Conservation (phyloP, 495 filamentous ascomycete species). For the Astrocystis sublimbata region DNA sequence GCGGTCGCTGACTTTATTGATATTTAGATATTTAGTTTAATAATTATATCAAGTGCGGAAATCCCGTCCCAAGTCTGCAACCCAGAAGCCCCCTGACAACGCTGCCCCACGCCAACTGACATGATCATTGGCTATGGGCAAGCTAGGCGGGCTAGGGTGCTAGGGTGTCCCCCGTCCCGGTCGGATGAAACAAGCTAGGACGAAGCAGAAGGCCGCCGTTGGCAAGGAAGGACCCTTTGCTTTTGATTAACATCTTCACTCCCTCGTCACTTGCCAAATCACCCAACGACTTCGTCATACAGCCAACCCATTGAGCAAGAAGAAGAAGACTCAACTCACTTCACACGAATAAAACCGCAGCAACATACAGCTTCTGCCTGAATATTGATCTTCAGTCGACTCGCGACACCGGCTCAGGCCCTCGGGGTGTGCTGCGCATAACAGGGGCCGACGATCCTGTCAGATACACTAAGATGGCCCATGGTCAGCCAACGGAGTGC, state of each 20-base stretch:
- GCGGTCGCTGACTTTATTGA: too few relatives aligned
- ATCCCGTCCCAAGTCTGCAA: not conserved
- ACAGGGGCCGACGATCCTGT: slow-evolving; percentile 29
- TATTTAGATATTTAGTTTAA: too few relatives aligned
- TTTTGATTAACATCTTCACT: slow-evolving; percentile 1
- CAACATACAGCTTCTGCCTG: too few relatives aligned
- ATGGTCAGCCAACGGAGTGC: slow-evolving; percentile 9
- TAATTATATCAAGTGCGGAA: not conserved
- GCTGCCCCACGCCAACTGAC: not conserved
- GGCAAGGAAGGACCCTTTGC: not conserved
- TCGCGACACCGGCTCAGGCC: too few relatives aligned
- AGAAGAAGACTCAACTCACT: not conserved
- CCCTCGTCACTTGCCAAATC: not conserved
- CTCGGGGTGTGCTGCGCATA: not conserved
- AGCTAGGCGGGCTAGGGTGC: slow-evolving; percentile 12
- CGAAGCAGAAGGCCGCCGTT: not conserved
- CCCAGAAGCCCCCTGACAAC: too few relatives aligned
- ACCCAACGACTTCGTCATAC: too few relatives aligned
- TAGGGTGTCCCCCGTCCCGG: not conserved
- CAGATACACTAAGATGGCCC: slow-evolving; percentile 13
- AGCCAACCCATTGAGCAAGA: too few relatives aligned
- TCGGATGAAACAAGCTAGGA: slow-evolving; percentile 18
- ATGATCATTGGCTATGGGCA: not conserved
- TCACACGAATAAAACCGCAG: too few relatives aligned
- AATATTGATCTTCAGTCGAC: too few relatives aligned